A percentile compares a stretch with the other conserved stretches of the same genome.
Conservation (phyloP, 108 stramenopile species). For the Fragilaria crotonensis region DNA sequence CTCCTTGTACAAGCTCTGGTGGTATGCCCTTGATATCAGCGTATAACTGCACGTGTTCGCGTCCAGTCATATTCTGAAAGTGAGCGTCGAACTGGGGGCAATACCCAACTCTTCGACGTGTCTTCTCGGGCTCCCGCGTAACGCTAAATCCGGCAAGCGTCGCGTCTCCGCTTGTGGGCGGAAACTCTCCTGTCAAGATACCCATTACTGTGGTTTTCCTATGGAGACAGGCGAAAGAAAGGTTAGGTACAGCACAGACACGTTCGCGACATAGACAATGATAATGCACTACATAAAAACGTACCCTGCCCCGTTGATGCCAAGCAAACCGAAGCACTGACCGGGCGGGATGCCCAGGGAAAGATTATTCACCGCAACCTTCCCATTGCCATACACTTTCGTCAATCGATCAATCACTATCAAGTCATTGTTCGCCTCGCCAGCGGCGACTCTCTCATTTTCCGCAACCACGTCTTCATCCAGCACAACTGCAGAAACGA, state of each 20-base stretch:
- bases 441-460: slow-evolving; percentile 37
- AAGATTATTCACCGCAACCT: slow-evolving; percentile 67
- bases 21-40: slow-evolving; percentile 69
- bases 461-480: slow-evolving; percentile 68
- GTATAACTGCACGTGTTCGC: slow-evolving; percentile 83
- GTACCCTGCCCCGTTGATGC: slow-evolving; percentile 9
- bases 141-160: slow-evolving; percentile 50
- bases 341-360: slow-evolving; percentile 67
- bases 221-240: neutral
- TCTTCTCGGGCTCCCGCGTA: slow-evolving; percentile 48
- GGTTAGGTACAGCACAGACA: neutral
- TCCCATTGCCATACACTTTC: slow-evolving; percentile 59
- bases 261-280: neutral
- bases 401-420: slow-evolving; percentile 44
- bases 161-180: slow-evolving; percentile 74
- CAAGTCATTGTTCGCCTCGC: slow-evolving; percentile 36
- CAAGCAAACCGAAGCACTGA: slow-evolving; percentile 72
- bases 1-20: slow-evolving; percentile 12
- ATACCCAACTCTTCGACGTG: slow-evolving; percentile 55
- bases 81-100: slow-evolving; percentile 94
- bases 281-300: neutral
- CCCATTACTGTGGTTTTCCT: slow-evolving; percentile 59
- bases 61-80: slow-evolving; percentile 79
- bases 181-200: slow-evolving; percentile 81
- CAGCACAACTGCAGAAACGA: neutral